Evolutionary conservation across 2,329 filamentous ascomycete species (phyloP).

Genomic region (Microsporum audouinii): DNA sequence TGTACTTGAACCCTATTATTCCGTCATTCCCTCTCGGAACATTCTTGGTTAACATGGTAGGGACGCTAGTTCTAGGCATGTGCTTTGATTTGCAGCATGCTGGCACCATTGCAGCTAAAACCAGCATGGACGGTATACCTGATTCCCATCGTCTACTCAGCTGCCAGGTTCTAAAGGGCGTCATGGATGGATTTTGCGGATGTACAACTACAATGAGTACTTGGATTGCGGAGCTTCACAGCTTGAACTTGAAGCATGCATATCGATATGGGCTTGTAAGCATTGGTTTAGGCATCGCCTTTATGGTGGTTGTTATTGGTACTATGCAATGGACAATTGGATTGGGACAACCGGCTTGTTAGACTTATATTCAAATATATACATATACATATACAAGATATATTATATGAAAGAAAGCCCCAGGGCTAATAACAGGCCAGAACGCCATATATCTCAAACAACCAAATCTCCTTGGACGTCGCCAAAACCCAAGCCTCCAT

Average conservation of each 20-base stretch:
- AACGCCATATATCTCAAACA: slow-evolving; percentile 8
- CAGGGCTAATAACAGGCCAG: not conserved
- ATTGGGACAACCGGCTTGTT: slow-evolving; percentile 27
- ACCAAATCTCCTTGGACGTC: slow-evolving; percentile 11
- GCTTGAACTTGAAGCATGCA: slow-evolving; percentile 43
- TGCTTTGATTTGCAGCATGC: slow-evolving; percentile 68
- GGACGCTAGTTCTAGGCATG: slow-evolving; percentile 63
- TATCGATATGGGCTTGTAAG: slow-evolving; percentile 49
- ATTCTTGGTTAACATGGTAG: slow-evolving; percentile 68
- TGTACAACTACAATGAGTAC: slow-evolving; percentile 57
- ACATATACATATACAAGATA: not conserved
- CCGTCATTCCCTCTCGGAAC: slow-evolving; percentile 72
- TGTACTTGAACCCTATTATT: slow-evolving; percentile 56
- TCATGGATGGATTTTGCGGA: slow-evolving; percentile 58
- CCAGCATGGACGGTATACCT: not conserved
- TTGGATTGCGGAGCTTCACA: slow-evolving; percentile 51
- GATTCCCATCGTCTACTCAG: slow-evolving; percentile 34
- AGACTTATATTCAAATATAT: not conserved
- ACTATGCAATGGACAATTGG: slow-evolving; percentile 44
- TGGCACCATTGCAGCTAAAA: slow-evolving; percentile 34
- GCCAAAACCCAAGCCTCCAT: slow-evolving; percentile 10
- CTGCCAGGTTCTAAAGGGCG: slow-evolving; percentile 56
- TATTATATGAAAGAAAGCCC: not conserved
- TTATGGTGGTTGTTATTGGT: slow-evolving; percentile 45
- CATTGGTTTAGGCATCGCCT: slow-evolving; percentile 36